Base-by-base conservation (phyloP, 2,329 filamentous ascomycete genomes). In the Penicillium thymicola region DNA sequence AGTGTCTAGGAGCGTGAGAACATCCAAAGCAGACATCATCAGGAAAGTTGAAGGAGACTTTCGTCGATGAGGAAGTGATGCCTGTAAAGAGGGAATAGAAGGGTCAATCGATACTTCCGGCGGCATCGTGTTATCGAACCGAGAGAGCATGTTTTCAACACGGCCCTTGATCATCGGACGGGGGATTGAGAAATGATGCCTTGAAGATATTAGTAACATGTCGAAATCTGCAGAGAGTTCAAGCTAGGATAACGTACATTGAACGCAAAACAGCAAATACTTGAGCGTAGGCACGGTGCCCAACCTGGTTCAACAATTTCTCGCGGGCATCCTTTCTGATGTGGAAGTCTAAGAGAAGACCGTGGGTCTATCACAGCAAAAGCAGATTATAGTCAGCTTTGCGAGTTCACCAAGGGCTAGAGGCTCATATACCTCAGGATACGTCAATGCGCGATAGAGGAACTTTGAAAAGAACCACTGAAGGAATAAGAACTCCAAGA, bases 401-500 rank as follows among this genome's bases (percentile, higher is more conserved):
- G 16, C 45, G 32, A 43, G 32, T 42, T 18, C 50, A 44, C 25
- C 13, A 32, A 42, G 41, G 38, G 30, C 42, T 18, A 32, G 48
- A 32, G 32, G 11, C 10, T 56, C 59, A 65, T 81, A 85, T 81
- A 85, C 92, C 82, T 99, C 94, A 11, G 94, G 94, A 67, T 94
- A 89, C 46, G 91, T 89, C 67, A 97, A 85, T 51, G 91, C 88
- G 65, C 89, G 88, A 45, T 90, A 82, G 36, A 97, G 79, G 74
- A 94, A 97, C 50, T 88, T 88, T 60, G 91, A 89, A 72, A 97
- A 96, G 60, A 97, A 87, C 86, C 93, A 99, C 70, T 92, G 89
- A 67, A 88, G 90, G 61, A 97, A 87, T 63, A 97, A 83, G 79
- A 92, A 95, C 65, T 86, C 86, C 60, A 91, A 85, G 38, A 91